Evolutionary conservation across 129 eudicot genomes (phyloP).

Genomic region (Helianthus tuberosus): DNA sequence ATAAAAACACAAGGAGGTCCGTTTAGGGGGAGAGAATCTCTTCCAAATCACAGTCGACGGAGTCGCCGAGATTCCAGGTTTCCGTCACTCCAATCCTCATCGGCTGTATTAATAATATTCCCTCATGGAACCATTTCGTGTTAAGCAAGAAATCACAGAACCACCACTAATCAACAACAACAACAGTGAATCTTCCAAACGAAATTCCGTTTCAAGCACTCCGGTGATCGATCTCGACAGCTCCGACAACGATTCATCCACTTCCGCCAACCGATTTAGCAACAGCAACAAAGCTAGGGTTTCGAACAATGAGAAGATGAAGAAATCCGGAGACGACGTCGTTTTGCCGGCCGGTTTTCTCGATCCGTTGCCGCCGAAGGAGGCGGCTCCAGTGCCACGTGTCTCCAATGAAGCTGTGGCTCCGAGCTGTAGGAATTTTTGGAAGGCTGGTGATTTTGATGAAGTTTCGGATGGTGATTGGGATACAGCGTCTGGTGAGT

Average conservation of each 20-base stretch:
- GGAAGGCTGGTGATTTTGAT: conserved; percentile 86
- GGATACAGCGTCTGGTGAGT: conserved; percentile 51
- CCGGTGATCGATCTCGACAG: conserved; percentile 16
- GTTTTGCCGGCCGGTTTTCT: conserved; percentile 63
- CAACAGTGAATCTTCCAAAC: background rate
- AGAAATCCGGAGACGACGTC: conserved; percentile 21
- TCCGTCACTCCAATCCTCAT: background rate
- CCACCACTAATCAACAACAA: background rate
- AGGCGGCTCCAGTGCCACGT: background rate
- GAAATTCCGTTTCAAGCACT: background rate
- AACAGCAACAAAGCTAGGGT: background rate
- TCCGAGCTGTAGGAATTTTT: conserved; percentile 56
- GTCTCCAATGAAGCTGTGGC: background rate
- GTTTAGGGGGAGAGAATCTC: no score
- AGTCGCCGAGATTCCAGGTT: no score
- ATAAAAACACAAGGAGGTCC: no score
- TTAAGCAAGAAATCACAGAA: conserved; percentile 37
- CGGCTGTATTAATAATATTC: no score
- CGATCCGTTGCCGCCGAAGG: conserved; percentile 59
- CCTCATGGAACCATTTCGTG: background rate
- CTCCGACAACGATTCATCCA: conserved; percentile 20
- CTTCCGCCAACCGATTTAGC: background rate
- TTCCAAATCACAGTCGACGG: no score
- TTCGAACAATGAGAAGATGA: conserved; percentile 3
- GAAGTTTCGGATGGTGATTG: conserved; percentile 43